A percentile compares a stretch with the other conserved stretches of the same genome.
These are phyloP conservation scores for Hypoxylon perforatum DNA, from an alignment of 495 filamentous ascomycete species.

Conservation along the genomic window DNA sequence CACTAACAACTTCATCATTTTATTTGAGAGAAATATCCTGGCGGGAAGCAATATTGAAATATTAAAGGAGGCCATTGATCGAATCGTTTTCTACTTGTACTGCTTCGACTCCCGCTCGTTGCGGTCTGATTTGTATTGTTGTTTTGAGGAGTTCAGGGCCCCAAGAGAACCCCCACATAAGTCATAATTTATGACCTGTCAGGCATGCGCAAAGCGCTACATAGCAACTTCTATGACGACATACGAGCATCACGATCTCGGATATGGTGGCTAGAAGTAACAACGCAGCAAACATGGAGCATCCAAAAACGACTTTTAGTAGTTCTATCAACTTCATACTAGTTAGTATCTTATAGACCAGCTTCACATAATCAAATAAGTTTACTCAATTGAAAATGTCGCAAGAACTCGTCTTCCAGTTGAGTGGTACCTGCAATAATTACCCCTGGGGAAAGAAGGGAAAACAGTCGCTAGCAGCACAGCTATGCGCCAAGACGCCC, in stretches of 20 bases:
- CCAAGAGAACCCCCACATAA: constrained; percentile 19
- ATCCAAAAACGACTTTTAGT: background rate
- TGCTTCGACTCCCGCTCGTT: constrained; percentile 2
- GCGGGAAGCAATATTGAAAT: background rate
- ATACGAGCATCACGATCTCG: constrained; percentile 25
- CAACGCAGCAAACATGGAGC: background rate
- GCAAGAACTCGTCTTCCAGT: constrained; percentile 56
- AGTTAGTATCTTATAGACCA: too few species aligned
- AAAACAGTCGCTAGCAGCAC: constrained; percentile 74
- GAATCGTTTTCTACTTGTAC: background rate
- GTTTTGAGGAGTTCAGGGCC: background rate
- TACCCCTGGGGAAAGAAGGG: constrained; percentile 79
- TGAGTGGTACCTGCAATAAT: constrained; percentile 64
- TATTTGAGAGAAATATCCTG: background rate
- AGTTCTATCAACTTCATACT: too few species aligned
- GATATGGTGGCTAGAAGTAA: constrained; percentile 1
- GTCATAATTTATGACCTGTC: constrained; percentile 27
- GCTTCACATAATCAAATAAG: background rate
- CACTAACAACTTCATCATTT: background rate
- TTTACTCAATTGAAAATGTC: constrained; percentile 32
- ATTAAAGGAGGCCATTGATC: background rate
- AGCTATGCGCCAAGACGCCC: constrained; percentile 74
- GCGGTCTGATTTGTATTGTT: background rate
- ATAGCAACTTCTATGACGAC: constrained; percentile 37
- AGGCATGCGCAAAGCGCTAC: background rate